Evolutionary conservation across 177 flowering plant species (phyloP).

Genomic region (Vitis hybrid): DNA sequence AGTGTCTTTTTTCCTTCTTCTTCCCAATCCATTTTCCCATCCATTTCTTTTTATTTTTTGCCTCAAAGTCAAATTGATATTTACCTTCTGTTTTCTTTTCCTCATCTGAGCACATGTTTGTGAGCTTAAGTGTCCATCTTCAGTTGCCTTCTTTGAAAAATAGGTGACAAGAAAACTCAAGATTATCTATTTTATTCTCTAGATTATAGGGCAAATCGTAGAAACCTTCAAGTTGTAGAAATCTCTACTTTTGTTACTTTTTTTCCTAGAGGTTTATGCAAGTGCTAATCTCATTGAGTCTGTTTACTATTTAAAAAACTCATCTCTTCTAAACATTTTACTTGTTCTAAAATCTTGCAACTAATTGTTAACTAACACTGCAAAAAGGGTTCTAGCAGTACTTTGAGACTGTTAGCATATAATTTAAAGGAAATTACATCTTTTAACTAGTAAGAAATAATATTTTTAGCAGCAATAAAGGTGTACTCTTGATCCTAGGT

Average conservation of each 20-base stretch:
- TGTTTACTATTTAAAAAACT: background rate
- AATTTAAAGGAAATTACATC: too few species aligned
- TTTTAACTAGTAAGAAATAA: too few species aligned
- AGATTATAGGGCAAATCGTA: background rate
- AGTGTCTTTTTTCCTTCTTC: conserved; percentile 12
- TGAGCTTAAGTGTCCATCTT: background rate
- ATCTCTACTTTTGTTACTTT: background rate
- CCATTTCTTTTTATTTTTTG: background rate
- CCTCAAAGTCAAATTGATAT: too few species aligned
- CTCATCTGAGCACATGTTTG: background rate
- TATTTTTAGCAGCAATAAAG: too few species aligned
- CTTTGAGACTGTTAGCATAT: too few species aligned
- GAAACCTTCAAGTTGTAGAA: background rate
- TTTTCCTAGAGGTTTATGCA: background rate
- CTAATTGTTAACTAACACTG: too few species aligned
- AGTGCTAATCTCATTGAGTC: too few species aligned
- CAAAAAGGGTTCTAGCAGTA: too few species aligned
- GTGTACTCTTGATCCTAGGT: too few species aligned
- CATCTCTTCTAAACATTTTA: background rate
- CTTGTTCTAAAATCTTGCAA: too few species aligned
- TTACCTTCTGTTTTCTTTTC: background rate
- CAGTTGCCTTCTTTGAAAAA: background rate
- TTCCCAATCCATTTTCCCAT: background rate
- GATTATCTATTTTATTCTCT: background rate
- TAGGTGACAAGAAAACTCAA: background rate